Evolutionary conservation across 2,329 filamentous ascomycete species (phyloP), one percentile per base, ranked within the genome.

Genomic region (Penicillium olsonii): DNA sequence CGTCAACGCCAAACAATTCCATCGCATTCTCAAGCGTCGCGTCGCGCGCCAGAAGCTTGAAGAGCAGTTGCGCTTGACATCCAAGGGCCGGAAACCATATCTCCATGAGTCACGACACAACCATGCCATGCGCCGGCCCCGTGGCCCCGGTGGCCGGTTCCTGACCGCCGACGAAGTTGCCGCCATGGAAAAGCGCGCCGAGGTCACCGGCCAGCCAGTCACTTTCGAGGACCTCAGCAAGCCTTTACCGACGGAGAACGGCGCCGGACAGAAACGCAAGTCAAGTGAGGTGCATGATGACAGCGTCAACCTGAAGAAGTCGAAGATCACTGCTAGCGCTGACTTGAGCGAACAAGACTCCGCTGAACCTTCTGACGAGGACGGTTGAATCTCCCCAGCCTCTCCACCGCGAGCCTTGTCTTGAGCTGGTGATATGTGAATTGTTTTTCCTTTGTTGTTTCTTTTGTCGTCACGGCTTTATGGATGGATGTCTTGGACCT

Each of bases 1-100:
- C 62, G 94, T 99, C 65, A 99, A 99, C 64, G 94, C 94, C 5
- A 99, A 99, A 71, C 94, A 99, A 66, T 99, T 99, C 62, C 94
- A 99, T 68, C 88, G 94, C 20, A 99, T 99, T 41, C 75, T 99
- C 46, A 97, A 99, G 78, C 84, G 94, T 50, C 84, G 94, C 51
- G 90, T 97, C 56, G 94, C 94, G 6, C 84, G 94, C 27, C 94
- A 97, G 71, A 90, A 90, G 68, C 79, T 99, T 14, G 94, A 99
- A 70, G 94, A 99, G 70, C 89, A 92, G 46, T 75, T 99, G 37
- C 84, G 94, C 35, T 76, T 97, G 50, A 97, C 94, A 0, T 95
- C 88, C 9, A 99, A 99, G 74, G 92, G 92, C 20, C 85, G 94
- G 29, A 97, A 96, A 74, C 94, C 94, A 3, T 99, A 99, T 65